phyloP scores from a whole-genome alignment of 163 green algal genomes.

The Prototheca wickerhamii region DNA sequence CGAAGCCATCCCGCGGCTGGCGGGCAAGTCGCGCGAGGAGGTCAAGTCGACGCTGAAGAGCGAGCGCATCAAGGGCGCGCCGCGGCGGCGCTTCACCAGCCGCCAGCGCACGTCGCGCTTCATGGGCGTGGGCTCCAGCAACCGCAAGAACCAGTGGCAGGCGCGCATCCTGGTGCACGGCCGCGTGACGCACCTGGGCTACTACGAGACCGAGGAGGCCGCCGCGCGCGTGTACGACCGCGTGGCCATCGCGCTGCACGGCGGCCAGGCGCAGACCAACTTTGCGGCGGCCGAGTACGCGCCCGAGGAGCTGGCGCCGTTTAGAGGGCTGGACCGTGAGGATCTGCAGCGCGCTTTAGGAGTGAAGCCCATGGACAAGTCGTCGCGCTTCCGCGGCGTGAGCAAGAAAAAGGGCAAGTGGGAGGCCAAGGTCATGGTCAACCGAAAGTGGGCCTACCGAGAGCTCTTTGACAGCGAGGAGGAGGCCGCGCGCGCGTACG shows the following conservation, averaged over 20 bases:
- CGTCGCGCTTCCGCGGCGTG: slow-evolving; percentile 53
- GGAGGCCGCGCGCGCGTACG: slow-evolving; percentile 44
- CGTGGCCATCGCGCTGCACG: slow-evolving; percentile 55
- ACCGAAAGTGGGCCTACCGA: slow-evolving; percentile 65
- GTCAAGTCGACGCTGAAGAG: slow-evolving; percentile 64
- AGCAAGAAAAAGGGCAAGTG: slow-evolving; percentile 67
- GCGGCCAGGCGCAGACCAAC: slow-evolving; percentile 57
- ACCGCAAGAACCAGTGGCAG: slow-evolving; percentile 74
- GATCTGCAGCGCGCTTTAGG: slow-evolving; percentile 62
- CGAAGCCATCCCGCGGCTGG: slow-evolving; percentile 43
- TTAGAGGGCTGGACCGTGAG: slow-evolving; percentile 46
- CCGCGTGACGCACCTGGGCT: slow-evolving; percentile 66
- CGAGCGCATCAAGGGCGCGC: slow-evolving; percentile 54
- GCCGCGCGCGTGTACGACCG: slow-evolving; percentile 65
- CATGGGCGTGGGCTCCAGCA: slow-evolving; percentile 60
- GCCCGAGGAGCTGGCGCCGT: slow-evolving; percentile 26
- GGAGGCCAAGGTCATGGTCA: slow-evolving; percentile 77
- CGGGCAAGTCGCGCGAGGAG: slow-evolving; percentile 58
- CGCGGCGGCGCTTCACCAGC: slow-evolving; percentile 38
- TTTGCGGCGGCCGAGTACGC: slow-evolving; percentile 51
- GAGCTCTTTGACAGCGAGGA: slow-evolving; percentile 59
- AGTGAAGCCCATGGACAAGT: slow-evolving; percentile 72
- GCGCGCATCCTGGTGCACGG: slow-evolving; percentile 65
- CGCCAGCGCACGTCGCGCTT: slow-evolving; percentile 52
- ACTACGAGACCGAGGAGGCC: slow-evolving; percentile 67